phyloP scores from a whole-genome alignment of 176 grass and related monocot species.

The Carex scoparia region DNA sequence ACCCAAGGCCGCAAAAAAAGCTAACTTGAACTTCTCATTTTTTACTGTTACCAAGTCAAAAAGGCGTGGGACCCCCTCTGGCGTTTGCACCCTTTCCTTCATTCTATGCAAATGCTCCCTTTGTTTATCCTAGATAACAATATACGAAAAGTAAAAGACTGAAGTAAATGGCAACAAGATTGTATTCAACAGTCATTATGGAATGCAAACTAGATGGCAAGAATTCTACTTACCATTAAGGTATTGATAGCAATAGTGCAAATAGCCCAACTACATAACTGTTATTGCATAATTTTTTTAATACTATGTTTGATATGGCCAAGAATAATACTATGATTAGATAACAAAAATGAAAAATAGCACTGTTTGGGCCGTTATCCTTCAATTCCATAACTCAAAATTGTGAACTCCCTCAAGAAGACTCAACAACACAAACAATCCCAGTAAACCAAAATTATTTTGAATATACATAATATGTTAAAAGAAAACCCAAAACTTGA shows the following conservation, averaged over 20 bases:
- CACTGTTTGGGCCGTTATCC: neutral
- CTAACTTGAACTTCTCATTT: constrained; percentile 73
- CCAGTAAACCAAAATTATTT: neutral
- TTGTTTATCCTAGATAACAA: constrained; percentile 75
- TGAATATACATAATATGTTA: neutral
- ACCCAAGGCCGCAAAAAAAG: constrained; percentile 69
- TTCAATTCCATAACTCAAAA: neutral
- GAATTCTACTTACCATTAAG: neutral
- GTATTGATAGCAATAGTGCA: neutral
- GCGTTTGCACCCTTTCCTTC: constrained; percentile 61
- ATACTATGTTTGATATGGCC: neutral
- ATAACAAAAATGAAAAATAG: neutral
- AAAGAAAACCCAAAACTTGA: neutral
- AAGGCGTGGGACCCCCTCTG: constrained; percentile 81
- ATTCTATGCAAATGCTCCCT: constrained; percentile 43
- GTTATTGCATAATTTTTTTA: neutral
- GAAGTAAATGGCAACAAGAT: neutral
- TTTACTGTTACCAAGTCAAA: constrained; percentile 92
- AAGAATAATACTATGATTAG: neutral
- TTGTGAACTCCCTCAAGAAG: neutral
- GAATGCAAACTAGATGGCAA: neutral
- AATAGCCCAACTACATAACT: neutral
- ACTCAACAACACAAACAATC: neutral
- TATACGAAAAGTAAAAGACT: neutral
- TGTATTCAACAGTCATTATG: neutral